Evolutionary conservation across 768 basidiomycete genomes (phyloP), one percentile per base, ranked within the genome.

Genomic region (Hericium alpestre): DNA sequence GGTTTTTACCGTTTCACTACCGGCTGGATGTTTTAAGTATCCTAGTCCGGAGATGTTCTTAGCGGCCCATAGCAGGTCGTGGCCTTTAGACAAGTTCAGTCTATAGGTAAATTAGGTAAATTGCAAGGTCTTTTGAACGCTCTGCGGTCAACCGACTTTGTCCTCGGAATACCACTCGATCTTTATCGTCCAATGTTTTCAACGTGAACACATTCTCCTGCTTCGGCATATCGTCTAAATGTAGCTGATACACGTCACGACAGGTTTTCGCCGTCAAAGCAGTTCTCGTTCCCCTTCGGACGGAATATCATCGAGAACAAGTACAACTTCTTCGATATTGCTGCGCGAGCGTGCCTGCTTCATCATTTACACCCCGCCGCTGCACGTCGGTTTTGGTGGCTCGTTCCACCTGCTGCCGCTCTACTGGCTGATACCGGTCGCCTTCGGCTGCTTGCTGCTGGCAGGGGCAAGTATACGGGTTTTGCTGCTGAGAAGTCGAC

Each of bases 181-280:
- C 38, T 84, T 84, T 72, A 82, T 85, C 60, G 76, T 73, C 15
- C 84, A 84, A 65, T 84, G 82, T 66, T 85, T 84, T 73, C n/a
- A 85, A 85, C 62, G 83, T 82, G 61, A 22, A 73, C 37, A 15
- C 22, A 41, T 40, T 49, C 56, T 52, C n/a, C 23, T 5, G 37
- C 51, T 50, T 25, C 20, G 27, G 41, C 46, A 41, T 6, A 10
- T 52, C 46, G 5, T 32, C 27, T 32, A 32, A 32, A 32, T 32
- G 6, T 4, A 27, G 37, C 54, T 50, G 38, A 39, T 4, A 41
- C 41, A 1, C 38, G 38, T 47, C 46, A 41, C 23, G 22, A 57
- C 57, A 81, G 80, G 78, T 84, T 32, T 84, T 83, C 61, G 82
- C 82, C 1, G 83, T 86, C 38, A 85, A 84, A 71, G 82, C 83